Evolutionary conservation across 164 flowering plant species (phyloP).

Genomic region (grape (Vitis vinifera)): DNA sequence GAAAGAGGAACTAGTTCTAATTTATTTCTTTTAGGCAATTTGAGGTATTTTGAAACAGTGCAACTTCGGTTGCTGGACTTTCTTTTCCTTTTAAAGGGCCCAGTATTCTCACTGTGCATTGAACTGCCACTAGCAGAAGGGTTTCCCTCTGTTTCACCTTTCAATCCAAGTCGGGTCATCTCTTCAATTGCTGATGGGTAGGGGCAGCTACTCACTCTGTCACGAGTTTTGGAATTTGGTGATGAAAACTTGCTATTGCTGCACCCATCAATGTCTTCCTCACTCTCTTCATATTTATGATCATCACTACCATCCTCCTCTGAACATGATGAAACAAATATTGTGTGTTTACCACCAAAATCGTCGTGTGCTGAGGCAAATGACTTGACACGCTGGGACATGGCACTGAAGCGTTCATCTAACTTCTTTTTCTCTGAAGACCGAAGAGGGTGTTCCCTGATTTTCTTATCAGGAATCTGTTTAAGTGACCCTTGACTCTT

Average conservation of each 20-base stretch:
- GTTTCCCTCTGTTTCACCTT: constrained; percentile 26
- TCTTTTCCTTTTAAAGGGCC: constrained; percentile 45
- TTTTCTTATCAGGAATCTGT: constrained; percentile 12
- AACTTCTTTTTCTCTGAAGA: constrained; percentile 45
- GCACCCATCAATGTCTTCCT: constrained; percentile 1
- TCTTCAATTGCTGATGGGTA: constrained; percentile 90
- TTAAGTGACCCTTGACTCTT: constrained; percentile 24
- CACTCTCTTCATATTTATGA: constrained; percentile 24
- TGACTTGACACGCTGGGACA: constrained; percentile 62
- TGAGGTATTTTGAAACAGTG: constrained; percentile 13
- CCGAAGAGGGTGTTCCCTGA: constrained; percentile 28
- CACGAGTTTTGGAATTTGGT: constrained; percentile 29
- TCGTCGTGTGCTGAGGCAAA: constrained; percentile 47
- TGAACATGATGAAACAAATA: constrained; percentile 70
- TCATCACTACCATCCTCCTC: constrained; percentile 56
- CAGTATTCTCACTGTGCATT: constrained; percentile 15
- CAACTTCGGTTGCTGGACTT: constrained; percentile 28
- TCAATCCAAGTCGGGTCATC: constrained; percentile 67
- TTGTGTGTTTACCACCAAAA: constrained; percentile 59
- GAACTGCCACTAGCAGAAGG: constrained; percentile 29
- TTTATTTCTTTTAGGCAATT: constrained; percentile 27
- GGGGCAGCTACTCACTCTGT: constrained; percentile 72
- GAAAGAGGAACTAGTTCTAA: background rate
- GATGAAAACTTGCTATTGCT: constrained; percentile 22
- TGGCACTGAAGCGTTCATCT: constrained; percentile 54